Evolutionary conservation across 164 flowering plant species (phyloP).

Genomic region (Saururus chinensis): DNA sequence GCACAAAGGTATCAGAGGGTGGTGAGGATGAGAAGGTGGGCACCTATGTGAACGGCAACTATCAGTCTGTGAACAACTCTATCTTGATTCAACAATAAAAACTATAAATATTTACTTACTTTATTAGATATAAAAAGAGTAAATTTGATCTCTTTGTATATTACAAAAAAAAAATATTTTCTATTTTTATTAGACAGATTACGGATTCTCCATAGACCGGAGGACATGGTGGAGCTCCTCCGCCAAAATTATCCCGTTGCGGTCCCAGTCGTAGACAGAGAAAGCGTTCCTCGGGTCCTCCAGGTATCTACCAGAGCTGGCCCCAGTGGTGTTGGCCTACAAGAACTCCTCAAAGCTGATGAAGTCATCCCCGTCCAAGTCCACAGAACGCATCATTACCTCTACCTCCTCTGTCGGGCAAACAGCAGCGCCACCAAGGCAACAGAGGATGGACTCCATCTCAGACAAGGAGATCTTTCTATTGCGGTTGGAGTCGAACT

Average conservation of each 20-base stretch:
- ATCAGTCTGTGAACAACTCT: constrained; percentile 78
- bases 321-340: constrained; percentile 7
- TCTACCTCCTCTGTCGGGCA: constrained; percentile 6
- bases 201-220: constrained; percentile 4
- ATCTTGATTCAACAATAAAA: too few species aligned
- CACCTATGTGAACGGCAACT: constrained; percentile 66
- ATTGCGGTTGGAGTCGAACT: constrained; percentile 10
- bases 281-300: constrained; percentile 14
- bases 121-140: too few species aligned
- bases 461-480: constrained; percentile 10
- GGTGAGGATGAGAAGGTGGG: constrained; percentile 24
- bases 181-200: too few species aligned
- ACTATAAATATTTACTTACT: too few species aligned
- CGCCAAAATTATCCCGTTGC: constrained; percentile 13
- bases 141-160: too few species aligned
- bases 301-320: constrained; percentile 6
- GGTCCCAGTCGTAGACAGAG: constrained; percentile 9
- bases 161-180: too few species aligned
- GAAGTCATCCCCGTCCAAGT: constrained; percentile 11
- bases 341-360: constrained; percentile 12
- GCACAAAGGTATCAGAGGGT: too few species aligned
- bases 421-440: constrained; percentile 1
- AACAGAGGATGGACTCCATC: constrained; percentile 8
- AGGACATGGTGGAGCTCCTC: constrained; percentile 13
- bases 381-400: constrained; percentile 11